Evolutionary conservation across 192 early-diverging fungal species (phyloP), one percentile per base, ranked within the genome.

Genomic region (Podila epigama): DNA sequence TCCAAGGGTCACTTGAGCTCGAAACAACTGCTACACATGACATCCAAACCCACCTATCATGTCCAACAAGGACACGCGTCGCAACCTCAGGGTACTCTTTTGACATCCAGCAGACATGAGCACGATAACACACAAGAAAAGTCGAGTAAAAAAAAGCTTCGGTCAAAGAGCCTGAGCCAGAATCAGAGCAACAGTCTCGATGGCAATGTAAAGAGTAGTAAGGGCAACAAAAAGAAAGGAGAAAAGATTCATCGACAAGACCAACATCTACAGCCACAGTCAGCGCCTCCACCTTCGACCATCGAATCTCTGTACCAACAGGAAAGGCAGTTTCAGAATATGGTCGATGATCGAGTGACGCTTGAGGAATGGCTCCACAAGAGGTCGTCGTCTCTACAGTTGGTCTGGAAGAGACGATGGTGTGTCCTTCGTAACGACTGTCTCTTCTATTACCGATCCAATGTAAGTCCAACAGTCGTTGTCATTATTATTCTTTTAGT

Each of bases 401-500:
- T 75, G 34, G 72, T 75, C 18, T 75, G 65, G 72, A 67, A 66
- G 29, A 58, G 54, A 33, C 64, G 72, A 8, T 75, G 72, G 72
- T 75, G 72, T 58, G 72, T 75, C 25, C 44, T 75, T 5, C 63
- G 64, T 4, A 44, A 75, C 40, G 54, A 58, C 13, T 58, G 65
- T 48, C 55, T 75, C 1, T 67, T 33, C 27, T 75, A 68, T 35
- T 75, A 67, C 50, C 64, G 65, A 5, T 52, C 58, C 5, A 58
- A 75, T 34, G 72, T 75, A 57, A 63, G 64, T 53, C n/a, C n/a
- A n/a, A n/a, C n/a, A n/a, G n/a, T n/a, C n/a, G n/a, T n/a, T n/a
- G n/a, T n/a, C n/a, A n/a, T n/a, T n/a, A n/a, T n/a, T n/a, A n/a
- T n/a, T n/a, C n/a, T n/a, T 34, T 20, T 52, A n/a, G 18, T 20